Evolutionary conservation across 192 early-diverging fungal species (phyloP), one percentile per base, ranked within the genome.

Genomic region (Haplosporangium gracile): DNA sequence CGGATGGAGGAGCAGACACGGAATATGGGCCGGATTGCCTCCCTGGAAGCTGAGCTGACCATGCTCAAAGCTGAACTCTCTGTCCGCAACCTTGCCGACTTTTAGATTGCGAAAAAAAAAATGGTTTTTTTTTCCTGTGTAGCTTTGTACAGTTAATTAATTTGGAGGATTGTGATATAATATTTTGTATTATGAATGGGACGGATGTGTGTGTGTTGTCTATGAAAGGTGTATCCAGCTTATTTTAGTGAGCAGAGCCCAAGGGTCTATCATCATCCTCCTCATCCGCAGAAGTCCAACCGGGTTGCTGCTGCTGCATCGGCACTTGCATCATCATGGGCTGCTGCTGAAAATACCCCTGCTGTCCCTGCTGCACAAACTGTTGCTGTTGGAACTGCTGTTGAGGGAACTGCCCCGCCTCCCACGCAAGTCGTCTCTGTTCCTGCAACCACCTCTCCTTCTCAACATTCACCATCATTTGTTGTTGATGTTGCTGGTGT

Each of bases 11-110:
- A 86, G 22, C 84, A 86, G 53, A 68, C 45, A 15, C 39, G 79
- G 20, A 80, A 68, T 43, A 86, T 86, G 83, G 79, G 69, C 18
- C 78, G 79, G 45, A 86, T 86, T 68, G 75, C 70, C 10, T 80
- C 83, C 6, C 13, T 86, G 29, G 88, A 89, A 42, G 88, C 90
- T 8, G 88, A 89, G 57, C 55, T 90, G 70, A 90, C 88, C 16
- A 77, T 90, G 72, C 68, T 87, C 45, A 90, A 85, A 51, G 88
- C 90, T 24, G 90, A 90, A 65, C 26, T 90, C 16, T 86, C 83
- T n/a, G 83, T 86, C 22, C 79, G 77, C 36, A 75, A 81, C 49
- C 75, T 86, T 3, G 83, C 83, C 15, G 78, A 68, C n/a, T 81
- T 60, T 60, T 60, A 26, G 6, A 5, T 9, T 60, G 24, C n/a